Evolutionary conservation across 2,329 filamentous ascomycete genomes (phyloP).

Genomic region (Clonostachys chloroleuca): DNA sequence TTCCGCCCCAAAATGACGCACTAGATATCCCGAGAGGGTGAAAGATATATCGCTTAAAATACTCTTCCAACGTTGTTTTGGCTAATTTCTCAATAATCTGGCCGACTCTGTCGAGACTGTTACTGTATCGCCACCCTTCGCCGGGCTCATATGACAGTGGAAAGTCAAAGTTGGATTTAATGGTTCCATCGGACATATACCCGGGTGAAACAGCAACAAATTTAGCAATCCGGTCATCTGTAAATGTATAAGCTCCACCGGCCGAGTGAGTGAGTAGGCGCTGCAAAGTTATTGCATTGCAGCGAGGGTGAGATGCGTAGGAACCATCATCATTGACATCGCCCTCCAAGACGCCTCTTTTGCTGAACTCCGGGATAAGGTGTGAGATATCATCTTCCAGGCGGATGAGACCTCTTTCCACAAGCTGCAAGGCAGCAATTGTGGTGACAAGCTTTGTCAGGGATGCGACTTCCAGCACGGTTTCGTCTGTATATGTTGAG

Average conservation of each 20-base stretch:
- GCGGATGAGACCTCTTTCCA: slow-evolving; percentile 23
- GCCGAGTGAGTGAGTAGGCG: slow-evolving; percentile 42
- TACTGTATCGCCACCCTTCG: slow-evolving; percentile 43
- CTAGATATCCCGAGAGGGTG: slow-evolving; percentile 21
- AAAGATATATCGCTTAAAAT: slow-evolving; percentile 31
- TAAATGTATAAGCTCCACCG: slow-evolving; percentile 37
- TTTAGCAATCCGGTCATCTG: slow-evolving; percentile 27
- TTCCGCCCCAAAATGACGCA: not conserved
- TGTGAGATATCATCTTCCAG: slow-evolving; percentile 30
- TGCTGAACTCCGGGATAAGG: slow-evolving; percentile 13
- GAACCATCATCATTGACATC: no score
- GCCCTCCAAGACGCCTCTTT: no score
- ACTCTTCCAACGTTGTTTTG: slow-evolving; percentile 24
- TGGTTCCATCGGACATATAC: slow-evolving; percentile 18
- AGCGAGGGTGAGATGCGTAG: no score
- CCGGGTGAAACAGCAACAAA: slow-evolving; percentile 25
- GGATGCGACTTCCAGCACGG: slow-evolving; percentile 17
- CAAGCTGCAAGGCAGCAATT: slow-evolving; percentile 29
- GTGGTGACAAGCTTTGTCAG: slow-evolving; percentile 36
- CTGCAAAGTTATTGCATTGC: slow-evolving; percentile 6
- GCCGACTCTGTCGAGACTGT: slow-evolving; percentile 40
- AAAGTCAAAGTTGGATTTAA: slow-evolving; percentile 27
- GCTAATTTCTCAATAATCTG: slow-evolving; percentile 33
- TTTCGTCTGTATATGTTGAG: no score
- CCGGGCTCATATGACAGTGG: slow-evolving; percentile 40